These are phyloP conservation scores for Echinochloa phyllopogon DNA, from an alignment of 176 grass and related monocot genomes.

Conservation along the genomic window DNA sequence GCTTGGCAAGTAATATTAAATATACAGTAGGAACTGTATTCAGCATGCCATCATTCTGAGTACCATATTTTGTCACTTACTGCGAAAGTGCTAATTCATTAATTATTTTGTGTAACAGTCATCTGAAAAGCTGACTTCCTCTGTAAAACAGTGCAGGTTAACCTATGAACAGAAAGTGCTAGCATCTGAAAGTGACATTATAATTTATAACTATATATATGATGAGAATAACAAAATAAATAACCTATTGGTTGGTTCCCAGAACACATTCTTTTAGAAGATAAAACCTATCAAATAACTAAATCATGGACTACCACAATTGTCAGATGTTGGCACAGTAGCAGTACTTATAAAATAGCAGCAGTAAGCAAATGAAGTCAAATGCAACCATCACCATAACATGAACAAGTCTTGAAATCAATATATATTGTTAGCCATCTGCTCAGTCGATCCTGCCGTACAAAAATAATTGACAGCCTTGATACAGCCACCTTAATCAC, in stretches of 20 bases:
- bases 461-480: not conserved
- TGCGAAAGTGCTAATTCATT: not conserved
- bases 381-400: slow-evolving; percentile 2
- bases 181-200: slow-evolving; percentile 5
- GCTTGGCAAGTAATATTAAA: not conserved
- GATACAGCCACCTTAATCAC: not conserved
- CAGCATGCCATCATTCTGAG: not conserved
- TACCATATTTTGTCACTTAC: slow-evolving; percentile 3
- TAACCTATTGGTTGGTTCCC: not conserved
- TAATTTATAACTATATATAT: not conserved
- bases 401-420: not conserved
- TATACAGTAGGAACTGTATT: not conserved
- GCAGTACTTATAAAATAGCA: not conserved
- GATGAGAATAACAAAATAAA: not conserved
- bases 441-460: not conserved
- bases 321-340: not conserved
- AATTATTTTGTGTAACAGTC: not conserved
- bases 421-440: not conserved
- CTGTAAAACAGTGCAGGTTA: not conserved
- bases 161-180: slow-evolving; percentile 3
- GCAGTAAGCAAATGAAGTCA: not conserved
- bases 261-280: slow-evolving; percentile 11
- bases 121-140: slow-evolving; percentile 20
- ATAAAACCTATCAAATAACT: not conserved
- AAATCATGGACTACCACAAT: not conserved